Conservation (phyloP, 805 yeast species). For the Groenewaldozyma tartarivorans region DNA sequence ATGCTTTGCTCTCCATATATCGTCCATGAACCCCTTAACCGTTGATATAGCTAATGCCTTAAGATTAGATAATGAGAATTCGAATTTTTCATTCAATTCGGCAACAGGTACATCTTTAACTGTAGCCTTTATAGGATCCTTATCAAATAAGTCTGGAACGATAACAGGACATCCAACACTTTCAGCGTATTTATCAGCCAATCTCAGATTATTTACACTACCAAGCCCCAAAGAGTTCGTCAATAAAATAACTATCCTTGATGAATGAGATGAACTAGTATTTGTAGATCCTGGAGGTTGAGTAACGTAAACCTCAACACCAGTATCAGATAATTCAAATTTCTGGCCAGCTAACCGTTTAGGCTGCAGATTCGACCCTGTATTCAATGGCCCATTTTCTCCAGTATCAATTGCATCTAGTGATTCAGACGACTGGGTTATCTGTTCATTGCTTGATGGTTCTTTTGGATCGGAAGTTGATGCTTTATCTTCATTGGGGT, state of each 20-base stretch:
- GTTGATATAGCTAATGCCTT: slow-evolving; percentile 20
- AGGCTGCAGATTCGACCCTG: not conserved
- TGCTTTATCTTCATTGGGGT: not conserved
- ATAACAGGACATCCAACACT: slow-evolving; percentile 22
- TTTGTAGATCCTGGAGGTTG: slow-evolving; percentile 3
- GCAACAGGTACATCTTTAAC: slow-evolving; percentile 10
- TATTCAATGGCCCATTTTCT: no score
- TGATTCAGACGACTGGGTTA: no score
- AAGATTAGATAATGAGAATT: slow-evolving; percentile 11
- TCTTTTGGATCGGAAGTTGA: not conserved
- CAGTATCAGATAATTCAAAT: slow-evolving; percentile 16
- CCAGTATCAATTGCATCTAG: no score
- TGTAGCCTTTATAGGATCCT: slow-evolving; percentile 22
- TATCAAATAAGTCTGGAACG: slow-evolving; percentile 27
- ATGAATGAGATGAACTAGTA: slow-evolving; percentile 6
- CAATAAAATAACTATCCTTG: slow-evolving; percentile 17
- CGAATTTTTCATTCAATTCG: not conserved
- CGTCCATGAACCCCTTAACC: slow-evolving; percentile 26
- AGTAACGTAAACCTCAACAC: slow-evolving; percentile 17
- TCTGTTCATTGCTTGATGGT: no score
- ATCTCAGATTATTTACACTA: slow-evolving; percentile 20
- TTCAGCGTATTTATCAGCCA: slow-evolving; percentile 24
- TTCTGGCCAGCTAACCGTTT: slow-evolving; percentile 14
- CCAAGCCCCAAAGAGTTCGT: slow-evolving; percentile 26
- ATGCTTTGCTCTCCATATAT: slow-evolving; percentile 29